phyloP scores from a whole-genome alignment of 352 stramenopile species.

The Pythium aristosporum region DNA sequence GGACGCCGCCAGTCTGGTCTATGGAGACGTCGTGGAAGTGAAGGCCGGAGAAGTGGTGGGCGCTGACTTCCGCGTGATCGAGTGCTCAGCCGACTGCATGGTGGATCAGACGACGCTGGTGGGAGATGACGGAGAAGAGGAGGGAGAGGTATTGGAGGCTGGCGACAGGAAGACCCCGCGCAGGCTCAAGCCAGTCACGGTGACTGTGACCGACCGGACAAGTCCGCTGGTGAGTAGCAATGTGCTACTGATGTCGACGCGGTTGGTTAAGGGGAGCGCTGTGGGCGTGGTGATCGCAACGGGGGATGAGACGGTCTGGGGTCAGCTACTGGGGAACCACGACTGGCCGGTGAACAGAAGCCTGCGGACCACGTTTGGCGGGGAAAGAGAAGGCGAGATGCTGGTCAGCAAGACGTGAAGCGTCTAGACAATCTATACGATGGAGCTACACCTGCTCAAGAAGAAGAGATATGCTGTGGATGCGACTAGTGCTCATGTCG shows the following conservation, averaged over 20 bases:
- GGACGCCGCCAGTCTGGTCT: constrained; percentile 89
- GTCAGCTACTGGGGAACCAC: constrained; percentile 52
- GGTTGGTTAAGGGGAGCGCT: constrained; percentile 46
- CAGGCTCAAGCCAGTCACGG: constrained; percentile 37
- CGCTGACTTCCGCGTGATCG: constrained; percentile 83
- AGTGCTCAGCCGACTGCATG: constrained; percentile 76
- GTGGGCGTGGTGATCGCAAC: constrained; percentile 74
- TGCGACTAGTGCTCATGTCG: too few relatives aligned
- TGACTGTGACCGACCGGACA: constrained; percentile 20
- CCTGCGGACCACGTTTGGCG: neutral
- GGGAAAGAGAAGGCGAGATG: constrained; percentile 13
- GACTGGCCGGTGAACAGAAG: constrained; percentile 45
- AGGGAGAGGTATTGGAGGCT: constrained; percentile 27
- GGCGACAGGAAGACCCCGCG: constrained; percentile 18
- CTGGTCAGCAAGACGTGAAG: constrained; percentile 19
- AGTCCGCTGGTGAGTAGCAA: constrained; percentile 50
- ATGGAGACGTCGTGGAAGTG: constrained; percentile 92
- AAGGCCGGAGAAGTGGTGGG: constrained; percentile 86
- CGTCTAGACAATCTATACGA: neutral
- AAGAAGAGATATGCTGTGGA: too few relatives aligned
- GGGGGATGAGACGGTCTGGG: constrained; percentile 73
- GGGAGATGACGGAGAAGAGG: constrained; percentile 35
- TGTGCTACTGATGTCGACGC: constrained; percentile 70
- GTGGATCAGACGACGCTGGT: constrained; percentile 61
- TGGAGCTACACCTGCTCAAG: neutral